A percentile compares a stretch with the other conserved stretches of the same genome.
These are phyloP conservation scores for Starmerella bombi DNA, from an alignment of 805 yeast species.

Conservation along the genomic window DNA sequence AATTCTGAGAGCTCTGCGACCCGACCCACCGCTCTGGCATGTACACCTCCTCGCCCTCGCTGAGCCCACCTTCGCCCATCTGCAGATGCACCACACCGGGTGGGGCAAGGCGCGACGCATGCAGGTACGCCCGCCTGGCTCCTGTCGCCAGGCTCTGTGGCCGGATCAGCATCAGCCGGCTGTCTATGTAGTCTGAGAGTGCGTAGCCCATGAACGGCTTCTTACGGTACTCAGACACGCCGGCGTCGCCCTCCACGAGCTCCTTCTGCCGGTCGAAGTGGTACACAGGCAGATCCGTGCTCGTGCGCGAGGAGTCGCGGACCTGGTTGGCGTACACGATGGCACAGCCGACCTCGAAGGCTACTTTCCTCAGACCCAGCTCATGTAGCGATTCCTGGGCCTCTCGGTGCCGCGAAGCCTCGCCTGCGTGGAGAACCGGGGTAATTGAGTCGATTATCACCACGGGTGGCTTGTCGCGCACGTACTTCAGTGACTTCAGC, in stretches of 20 bases:
- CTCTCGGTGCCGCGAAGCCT: conserved; percentile 13
- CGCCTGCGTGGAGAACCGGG: conserved; percentile 26
- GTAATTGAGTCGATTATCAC: conserved; percentile 66
- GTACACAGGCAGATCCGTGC: background rate
- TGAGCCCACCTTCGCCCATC: conserved; percentile 9
- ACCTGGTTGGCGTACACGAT: conserved; percentile 71
- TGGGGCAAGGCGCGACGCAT: conserved; percentile 7
- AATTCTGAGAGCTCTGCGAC: too few species aligned
- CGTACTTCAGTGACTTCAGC: background rate
- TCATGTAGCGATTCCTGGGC: conserved; percentile 13
- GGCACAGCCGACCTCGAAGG: conserved; percentile 39
- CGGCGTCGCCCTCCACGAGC: conserved; percentile 7
- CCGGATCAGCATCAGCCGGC: conserved; percentile 10
- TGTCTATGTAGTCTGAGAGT: conserved; percentile 8
- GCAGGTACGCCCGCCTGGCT: conserved; percentile 2
- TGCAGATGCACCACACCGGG: conserved; percentile 2
- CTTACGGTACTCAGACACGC: background rate
- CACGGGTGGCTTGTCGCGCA: conserved; percentile 20
- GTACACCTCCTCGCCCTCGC: too few species aligned
- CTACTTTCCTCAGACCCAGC: conserved; percentile 35
- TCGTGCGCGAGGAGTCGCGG: conserved; percentile 34
- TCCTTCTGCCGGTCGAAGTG: conserved; percentile 3
- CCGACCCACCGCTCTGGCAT: too few species aligned
- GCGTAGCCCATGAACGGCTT: conserved; percentile 10
- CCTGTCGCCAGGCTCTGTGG: background rate